Evolutionary conservation across 2,329 filamentous ascomycete species (phyloP).

Genomic region (Penicillium paneum): DNA sequence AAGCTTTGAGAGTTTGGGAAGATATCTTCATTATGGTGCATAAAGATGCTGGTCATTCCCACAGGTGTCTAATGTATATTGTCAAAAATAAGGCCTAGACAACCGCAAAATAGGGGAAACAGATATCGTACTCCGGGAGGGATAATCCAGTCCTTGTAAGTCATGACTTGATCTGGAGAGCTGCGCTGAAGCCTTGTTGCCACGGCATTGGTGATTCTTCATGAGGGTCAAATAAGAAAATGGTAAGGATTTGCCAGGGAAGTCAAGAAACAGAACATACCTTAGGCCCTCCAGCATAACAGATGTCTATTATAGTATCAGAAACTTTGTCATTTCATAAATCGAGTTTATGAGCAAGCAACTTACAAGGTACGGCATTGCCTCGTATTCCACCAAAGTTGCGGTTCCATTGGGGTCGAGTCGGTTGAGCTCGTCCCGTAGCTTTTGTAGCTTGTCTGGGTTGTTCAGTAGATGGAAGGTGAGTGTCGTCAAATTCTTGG

Average conservation of each 20-base stretch:
- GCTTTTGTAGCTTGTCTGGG: conserved; percentile 22
- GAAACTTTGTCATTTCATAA: background rate
- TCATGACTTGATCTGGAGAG: conserved; percentile 25
- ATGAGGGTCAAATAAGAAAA: background rate
- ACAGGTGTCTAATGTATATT: conserved; percentile 29
- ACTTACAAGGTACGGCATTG: conserved; percentile 30
- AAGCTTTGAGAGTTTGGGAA: conserved; percentile 39
- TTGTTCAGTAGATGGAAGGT: conserved; percentile 32
- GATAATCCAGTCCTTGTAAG: conserved; percentile 33
- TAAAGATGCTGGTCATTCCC: conserved; percentile 37
- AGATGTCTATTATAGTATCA: conserved; percentile 18
- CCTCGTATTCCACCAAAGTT: conserved; percentile 26
- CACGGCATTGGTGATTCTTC: conserved; percentile 23
- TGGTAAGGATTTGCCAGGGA: background rate
- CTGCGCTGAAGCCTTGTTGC: conserved; percentile 31
- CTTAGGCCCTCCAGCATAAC: conserved; percentile 31
- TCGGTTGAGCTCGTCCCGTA: conserved; percentile 28
- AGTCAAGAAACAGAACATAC: conserved; percentile 11
- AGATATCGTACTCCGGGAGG: conserved; percentile 27
- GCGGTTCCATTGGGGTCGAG: conserved; percentile 23
- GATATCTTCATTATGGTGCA: conserved; percentile 36
- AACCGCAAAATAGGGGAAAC: background rate
- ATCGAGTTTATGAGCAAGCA: too few relatives aligned
- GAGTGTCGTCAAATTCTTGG: conserved; percentile 25
- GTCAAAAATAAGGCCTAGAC: background rate